Evolutionary conservation across 2,329 filamentous ascomycete species (phyloP).

Genomic region (Aspergillus terreus): DNA sequence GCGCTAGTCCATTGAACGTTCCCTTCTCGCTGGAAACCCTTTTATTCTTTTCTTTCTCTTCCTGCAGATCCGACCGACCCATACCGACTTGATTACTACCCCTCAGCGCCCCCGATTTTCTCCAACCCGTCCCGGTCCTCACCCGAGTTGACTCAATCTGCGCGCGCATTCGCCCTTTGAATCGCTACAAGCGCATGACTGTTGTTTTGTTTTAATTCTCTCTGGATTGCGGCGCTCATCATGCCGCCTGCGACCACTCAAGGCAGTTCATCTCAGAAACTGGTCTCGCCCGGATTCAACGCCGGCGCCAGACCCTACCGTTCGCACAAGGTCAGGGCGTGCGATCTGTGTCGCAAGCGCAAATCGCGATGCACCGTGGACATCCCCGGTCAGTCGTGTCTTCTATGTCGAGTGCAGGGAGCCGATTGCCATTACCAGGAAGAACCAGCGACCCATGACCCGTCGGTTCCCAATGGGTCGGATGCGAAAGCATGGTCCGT

Average conservation of each 20-base stretch:
- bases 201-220: background rate
- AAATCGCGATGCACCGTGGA: slow-evolving; percentile 62
- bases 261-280: slow-evolving; percentile 29
- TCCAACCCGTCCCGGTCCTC: background rate
- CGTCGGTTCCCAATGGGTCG: slow-evolving; percentile 20
- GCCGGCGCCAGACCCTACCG: slow-evolving; percentile 54
- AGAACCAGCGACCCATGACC: slow-evolving; percentile 24
- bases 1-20: slow-evolving; percentile 2
- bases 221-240: slow-evolving; percentile 15
- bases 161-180: background rate
- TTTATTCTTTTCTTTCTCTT: background rate
- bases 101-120: background rate
- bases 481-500: slow-evolving; percentile 28
- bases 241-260: slow-evolving; percentile 31
- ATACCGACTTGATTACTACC: background rate
- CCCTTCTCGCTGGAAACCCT: background rate
- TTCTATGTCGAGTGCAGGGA: slow-evolving; percentile 57
- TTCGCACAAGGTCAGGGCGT: slow-evolving; percentile 60
- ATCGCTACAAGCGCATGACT: background rate
- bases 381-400: slow-evolving; percentile 49
- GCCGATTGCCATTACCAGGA: slow-evolving; percentile 56
- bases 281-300: slow-evolving; percentile 35
- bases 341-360: slow-evolving; percentile 56
- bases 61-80: slow-evolving; percentile 1
- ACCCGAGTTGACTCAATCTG: background rate